Evolutionary conservation across 139 green algal species (phyloP).

Genomic region (Picochlorum sp.): DNA sequence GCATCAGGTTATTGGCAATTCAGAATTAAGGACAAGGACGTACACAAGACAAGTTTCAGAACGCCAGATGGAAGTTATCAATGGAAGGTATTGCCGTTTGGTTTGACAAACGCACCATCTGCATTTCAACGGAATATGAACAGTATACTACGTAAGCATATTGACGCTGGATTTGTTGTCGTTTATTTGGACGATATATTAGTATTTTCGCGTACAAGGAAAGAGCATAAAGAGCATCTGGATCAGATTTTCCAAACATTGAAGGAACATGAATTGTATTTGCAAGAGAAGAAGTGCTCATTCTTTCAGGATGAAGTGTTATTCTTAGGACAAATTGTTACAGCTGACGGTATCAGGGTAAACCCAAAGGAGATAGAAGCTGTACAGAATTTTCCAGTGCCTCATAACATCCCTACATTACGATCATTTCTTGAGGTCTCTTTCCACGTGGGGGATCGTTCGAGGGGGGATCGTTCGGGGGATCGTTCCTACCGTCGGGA

Average conservation of each 20-base stretch:
- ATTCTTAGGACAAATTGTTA: constrained; percentile 16
- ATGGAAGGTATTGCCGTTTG: constrained; percentile 30
- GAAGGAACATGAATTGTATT: constrained; percentile 15
- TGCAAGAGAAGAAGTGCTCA: constrained; percentile 16
- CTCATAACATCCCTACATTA: too few relatives aligned
- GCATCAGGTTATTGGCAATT: constrained; percentile 29
- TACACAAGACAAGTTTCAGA: constrained; percentile 31
- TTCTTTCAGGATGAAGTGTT: constrained; percentile 3
- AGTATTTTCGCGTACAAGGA: constrained; percentile 30
- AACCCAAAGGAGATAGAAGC: constrained; percentile 34
- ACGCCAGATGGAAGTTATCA: constrained; percentile 29
- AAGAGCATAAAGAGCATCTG: constrained; percentile 41
- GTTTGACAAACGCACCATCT: constrained; percentile 42
- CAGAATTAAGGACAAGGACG: constrained; percentile 15
- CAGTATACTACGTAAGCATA: constrained; percentile 23
- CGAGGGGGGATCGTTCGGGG: too few relatives aligned
- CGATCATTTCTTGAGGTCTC: too few relatives aligned
- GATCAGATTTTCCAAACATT: constrained; percentile 20
- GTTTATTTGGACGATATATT: constrained; percentile 65
- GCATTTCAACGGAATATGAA: constrained; percentile 53
- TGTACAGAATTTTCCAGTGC: constrained; percentile 23
- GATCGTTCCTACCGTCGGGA: too few relatives aligned
- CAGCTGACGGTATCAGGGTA: constrained; percentile 7
- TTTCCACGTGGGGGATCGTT: too few relatives aligned
- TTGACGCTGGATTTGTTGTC: constrained; percentile 36